These are phyloP conservation scores for Sphaerulina musiva DNA, from an alignment of 2,329 filamentous ascomycete species.

Conservation along the genomic window DNA sequence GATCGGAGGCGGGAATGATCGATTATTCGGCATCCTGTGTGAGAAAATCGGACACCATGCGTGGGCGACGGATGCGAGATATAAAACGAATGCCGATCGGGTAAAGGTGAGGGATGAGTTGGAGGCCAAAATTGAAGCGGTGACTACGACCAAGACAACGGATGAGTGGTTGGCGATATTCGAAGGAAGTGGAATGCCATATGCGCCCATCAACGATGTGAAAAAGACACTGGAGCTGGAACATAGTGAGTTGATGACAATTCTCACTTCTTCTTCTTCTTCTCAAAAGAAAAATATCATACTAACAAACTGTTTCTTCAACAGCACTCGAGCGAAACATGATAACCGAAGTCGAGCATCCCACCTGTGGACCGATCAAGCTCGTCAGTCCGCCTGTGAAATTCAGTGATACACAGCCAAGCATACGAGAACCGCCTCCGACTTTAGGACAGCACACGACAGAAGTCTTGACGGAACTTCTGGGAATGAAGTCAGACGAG, in stretches of 20 bases:
- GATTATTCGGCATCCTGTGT: constrained; percentile 55
- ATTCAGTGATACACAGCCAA: constrained; percentile 74
- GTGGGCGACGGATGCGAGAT: constrained; percentile 52
- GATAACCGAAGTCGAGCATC: constrained; percentile 82
- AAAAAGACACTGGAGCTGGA: constrained; percentile 75
- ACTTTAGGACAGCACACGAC: constrained; percentile 81
- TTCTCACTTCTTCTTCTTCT: neutral
- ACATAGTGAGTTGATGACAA: constrained; percentile 58
- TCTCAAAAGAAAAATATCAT: neutral
- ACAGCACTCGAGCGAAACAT: constrained; percentile 68
- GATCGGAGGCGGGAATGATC: constrained; percentile 58
- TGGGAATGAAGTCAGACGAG: constrained; percentile 54
- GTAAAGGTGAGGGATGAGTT: constrained; percentile 67
- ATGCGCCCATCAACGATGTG: constrained; percentile 89
- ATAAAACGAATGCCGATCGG: constrained; percentile 53
- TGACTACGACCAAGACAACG: constrained; percentile 72
- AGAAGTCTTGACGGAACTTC: constrained; percentile 60
- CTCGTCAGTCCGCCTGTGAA: constrained; percentile 93
- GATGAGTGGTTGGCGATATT: constrained; percentile 79
- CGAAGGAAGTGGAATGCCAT: constrained; percentile 89
- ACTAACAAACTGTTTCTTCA: neutral
- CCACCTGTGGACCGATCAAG: constrained; percentile 74
- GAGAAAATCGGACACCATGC: constrained; percentile 52
- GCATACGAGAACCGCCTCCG: constrained; percentile 71
- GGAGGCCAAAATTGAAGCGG: constrained; percentile 69